Evolutionary conservation across 768 basidiomycete species (phyloP).

Genomic region (Mycena rosella): DNA sequence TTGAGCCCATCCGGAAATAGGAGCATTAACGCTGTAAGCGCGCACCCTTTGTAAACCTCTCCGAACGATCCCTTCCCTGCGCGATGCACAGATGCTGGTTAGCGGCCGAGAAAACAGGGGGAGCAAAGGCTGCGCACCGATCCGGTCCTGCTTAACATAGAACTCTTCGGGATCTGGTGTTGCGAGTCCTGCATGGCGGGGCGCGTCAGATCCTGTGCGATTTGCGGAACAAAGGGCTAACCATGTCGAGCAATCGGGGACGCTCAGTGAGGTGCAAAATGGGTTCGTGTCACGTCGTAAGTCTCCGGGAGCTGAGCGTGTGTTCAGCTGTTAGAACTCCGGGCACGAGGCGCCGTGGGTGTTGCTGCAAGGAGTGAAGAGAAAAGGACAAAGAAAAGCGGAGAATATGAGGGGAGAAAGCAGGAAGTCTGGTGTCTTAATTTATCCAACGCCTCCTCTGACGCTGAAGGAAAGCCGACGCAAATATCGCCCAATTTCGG

Average conservation of each 20-base stretch:
- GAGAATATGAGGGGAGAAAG: constrained; percentile 29
- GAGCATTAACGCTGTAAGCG: constrained; percentile 25
- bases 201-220: constrained; percentile 46
- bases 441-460: constrained; percentile 2
- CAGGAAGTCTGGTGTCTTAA: constrained; percentile 1
- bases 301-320: constrained; percentile 24
- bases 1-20: constrained; percentile 23
- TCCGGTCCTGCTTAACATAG: constrained; percentile 97
- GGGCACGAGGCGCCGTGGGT: not conserved
- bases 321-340: constrained; percentile 3
- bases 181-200: constrained; percentile 65
- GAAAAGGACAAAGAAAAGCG: constrained; percentile 26
- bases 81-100: constrained; percentile 24
- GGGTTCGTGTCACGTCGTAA: constrained; percentile 53
- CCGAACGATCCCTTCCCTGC: constrained; percentile 98
- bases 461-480: not conserved
- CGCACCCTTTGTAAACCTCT: constrained; percentile 98
- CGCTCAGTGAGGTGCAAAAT: constrained; percentile 30
- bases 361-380: constrained; percentile 8
- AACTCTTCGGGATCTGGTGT: constrained; percentile 93
- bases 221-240: constrained; percentile 30
- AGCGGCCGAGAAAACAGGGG: constrained; percentile 26
- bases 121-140: constrained; percentile 69
- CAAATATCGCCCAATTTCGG: constrained; percentile 12
- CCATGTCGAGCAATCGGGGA: constrained; percentile 43